Conservation (phyloP, 805 yeast genomes). For the Peterozyma xylosa region DNA sequence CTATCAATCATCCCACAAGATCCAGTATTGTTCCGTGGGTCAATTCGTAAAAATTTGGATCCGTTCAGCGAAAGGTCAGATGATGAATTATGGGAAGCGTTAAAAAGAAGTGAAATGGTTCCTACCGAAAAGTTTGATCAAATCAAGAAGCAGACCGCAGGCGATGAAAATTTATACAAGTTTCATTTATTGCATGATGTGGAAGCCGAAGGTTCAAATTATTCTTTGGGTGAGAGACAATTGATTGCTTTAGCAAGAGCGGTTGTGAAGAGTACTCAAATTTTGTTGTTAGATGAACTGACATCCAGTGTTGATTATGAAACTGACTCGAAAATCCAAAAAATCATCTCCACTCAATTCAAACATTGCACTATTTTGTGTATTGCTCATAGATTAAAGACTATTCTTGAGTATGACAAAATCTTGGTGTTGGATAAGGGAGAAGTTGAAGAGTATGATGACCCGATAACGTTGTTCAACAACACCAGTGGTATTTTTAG, state of each 20-base stretch:
- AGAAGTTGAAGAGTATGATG: slow-evolving; percentile 64
- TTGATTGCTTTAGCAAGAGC: slow-evolving; percentile 54
- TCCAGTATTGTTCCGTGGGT: slow-evolving; percentile 79
- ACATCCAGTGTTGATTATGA: slow-evolving; percentile 59
- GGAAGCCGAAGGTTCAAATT: slow-evolving; percentile 52
- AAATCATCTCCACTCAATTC: slow-evolving; percentile 41
- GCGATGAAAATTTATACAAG: slow-evolving; percentile 23
- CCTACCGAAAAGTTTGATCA: slow-evolving; percentile 18
- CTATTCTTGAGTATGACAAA: slow-evolving; percentile 67
- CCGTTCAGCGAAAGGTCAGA: slow-evolving; percentile 59
- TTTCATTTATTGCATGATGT: slow-evolving; percentile 45
- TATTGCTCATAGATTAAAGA: slow-evolving; percentile 57
- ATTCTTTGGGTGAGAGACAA: slow-evolving; percentile 55
- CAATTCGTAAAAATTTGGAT: slow-evolving; percentile 68
- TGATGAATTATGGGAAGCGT: slow-evolving; percentile 57
- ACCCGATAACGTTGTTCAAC: slow-evolving; percentile 54
- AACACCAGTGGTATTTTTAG: slow-evolving; percentile 34
- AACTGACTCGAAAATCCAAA: slow-evolving; percentile 48
- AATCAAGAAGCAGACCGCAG: slow-evolving; percentile 8
- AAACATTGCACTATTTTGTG: slow-evolving; percentile 48
- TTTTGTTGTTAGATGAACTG: slow-evolving; percentile 55
- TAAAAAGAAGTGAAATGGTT: slow-evolving; percentile 50
- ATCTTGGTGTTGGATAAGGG: slow-evolving; percentile 82
- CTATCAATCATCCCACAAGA: slow-evolving; percentile 85
- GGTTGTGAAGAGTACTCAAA: slow-evolving; percentile 42